Conservation (phyloP, 768 basidiomycete genomes). For the Termitomyces sp. region DNA sequence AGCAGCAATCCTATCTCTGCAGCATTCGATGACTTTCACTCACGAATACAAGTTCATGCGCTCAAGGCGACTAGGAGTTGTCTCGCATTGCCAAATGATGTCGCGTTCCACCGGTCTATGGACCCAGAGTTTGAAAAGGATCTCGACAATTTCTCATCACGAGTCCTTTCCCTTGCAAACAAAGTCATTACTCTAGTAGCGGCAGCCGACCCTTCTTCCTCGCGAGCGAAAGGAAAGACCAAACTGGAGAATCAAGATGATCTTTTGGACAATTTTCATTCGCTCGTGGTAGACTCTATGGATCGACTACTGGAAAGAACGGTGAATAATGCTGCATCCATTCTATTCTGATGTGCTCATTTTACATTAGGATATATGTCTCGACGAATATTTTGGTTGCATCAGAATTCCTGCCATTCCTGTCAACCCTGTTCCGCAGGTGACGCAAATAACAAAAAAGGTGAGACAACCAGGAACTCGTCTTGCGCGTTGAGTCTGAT, state of each 20-base stretch:
- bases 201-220: conserved; percentile 31
- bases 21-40: conserved; percentile 50
- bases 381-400: conserved; percentile 75
- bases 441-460: conserved; percentile 29
- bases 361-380: conserved; percentile 61
- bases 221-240: conserved; percentile 45
- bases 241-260: conserved; percentile 69
- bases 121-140: conserved; percentile 64
- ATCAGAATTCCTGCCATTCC: conserved; percentile 63
- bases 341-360: neutral
- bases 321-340: conserved; percentile 34
- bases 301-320: conserved; percentile 84
- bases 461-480: conserved; percentile 15
- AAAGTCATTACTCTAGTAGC: conserved; percentile 51
- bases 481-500: conserved; percentile 7
- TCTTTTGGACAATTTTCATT: conserved; percentile 77
- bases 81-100: conserved; percentile 62
- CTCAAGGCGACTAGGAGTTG: conserved; percentile 61
- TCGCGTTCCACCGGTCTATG: conserved; percentile 88
- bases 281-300: conserved; percentile 74
- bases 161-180: conserved; percentile 64
- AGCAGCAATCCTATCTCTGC: conserved; percentile 10
- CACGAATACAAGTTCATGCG: conserved; percentile 52
- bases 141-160: conserved; percentile 63
- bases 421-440: conserved; percentile 37